phyloP scores from a whole-genome alignment of 257 asterid genomes.

The Leonotis leonurus region DNA sequence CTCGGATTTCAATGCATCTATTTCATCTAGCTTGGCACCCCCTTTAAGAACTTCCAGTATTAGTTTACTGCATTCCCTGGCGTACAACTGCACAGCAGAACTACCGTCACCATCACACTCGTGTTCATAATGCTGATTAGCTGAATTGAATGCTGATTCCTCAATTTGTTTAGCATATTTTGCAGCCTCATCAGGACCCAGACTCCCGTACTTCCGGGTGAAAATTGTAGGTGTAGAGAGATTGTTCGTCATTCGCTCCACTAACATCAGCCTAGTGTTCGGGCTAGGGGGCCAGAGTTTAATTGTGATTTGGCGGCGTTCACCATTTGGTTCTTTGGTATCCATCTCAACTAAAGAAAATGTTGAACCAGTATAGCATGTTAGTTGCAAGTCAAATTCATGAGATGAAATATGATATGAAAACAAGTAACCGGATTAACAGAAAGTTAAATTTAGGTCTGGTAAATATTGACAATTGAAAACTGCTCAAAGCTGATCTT shows the following conservation, averaged over 20 bases:
- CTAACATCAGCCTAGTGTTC: conserved; percentile 67
- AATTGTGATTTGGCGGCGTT: conserved; percentile 54
- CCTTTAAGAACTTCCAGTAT: conserved; percentile 68
- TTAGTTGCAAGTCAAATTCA: neutral
- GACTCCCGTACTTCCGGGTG: conserved; percentile 77
- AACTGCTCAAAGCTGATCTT: neutral
- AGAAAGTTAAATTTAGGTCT: neutral
- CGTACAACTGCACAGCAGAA: conserved; percentile 89
- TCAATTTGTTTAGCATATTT: conserved; percentile 61
- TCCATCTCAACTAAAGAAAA: conserved; percentile 43
- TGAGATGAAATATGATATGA: neutral
- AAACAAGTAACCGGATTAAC: neutral
- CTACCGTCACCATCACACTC: conserved; percentile 98
- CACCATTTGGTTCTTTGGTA: conserved; percentile 40
- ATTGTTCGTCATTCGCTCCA: conserved; percentile 71
- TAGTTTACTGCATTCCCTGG: conserved; percentile 85
- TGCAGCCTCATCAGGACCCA: conserved; percentile 46
- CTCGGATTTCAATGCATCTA: conserved; percentile 28
- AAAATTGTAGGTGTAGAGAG: conserved; percentile 84
- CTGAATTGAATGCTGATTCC: conserved; percentile 57
- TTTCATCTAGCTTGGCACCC: conserved; percentile 31
- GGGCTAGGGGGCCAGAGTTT: conserved; percentile 97
- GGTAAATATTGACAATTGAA: neutral
- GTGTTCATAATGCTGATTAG: conserved; percentile 58
- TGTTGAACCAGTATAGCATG: neutral